Conservation (phyloP, 768 basidiomycete species). For the Phaeotremella fagi region DNA sequence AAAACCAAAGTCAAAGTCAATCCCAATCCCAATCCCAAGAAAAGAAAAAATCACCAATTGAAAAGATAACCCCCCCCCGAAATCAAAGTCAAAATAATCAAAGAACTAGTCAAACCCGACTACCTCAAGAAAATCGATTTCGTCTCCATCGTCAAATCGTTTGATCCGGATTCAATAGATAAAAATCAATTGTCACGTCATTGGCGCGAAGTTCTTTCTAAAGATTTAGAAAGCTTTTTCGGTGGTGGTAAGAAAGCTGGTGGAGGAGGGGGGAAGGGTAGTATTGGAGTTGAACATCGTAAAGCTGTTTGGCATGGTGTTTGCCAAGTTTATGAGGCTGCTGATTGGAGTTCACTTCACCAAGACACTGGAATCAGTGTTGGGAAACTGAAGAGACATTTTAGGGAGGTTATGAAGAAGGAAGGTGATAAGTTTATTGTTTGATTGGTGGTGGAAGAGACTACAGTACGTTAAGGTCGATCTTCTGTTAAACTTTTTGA, state of each 20-base stretch:
- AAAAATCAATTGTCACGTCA: slow-evolving; percentile 25
- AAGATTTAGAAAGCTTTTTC: slow-evolving; percentile 14
- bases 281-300: slow-evolving; percentile 8
- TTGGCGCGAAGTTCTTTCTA: slow-evolving; percentile 31
- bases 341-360: slow-evolving; percentile 20
- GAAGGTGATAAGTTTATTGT: slow-evolving; percentile 26
- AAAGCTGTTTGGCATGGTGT: slow-evolving; percentile 28
- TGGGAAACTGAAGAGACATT: slow-evolving; percentile 33
- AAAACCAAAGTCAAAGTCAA: not conserved
- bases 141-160: not conserved
- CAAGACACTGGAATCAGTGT: slow-evolving; percentile 3
- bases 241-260: not conserved
- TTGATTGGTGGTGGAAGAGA: not conserved
- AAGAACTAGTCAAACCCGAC: slow-evolving; percentile 4
- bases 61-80: slow-evolving; percentile 19
- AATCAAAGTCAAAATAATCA: slow-evolving; percentile 12
- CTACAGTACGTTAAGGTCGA: too few relatives aligned
- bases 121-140: slow-evolving; percentile 15
- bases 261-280: slow-evolving; percentile 8
- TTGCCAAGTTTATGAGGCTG: slow-evolving; percentile 16
- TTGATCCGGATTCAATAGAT: not conserved
- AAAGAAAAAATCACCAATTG: slow-evolving; percentile 18
- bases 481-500: too few relatives aligned
- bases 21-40: not conserved
- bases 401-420: slow-evolving; percentile 33